A percentile compares a stretch with the other conserved stretches of the same genome.
Conservation (phyloP, 2,329 filamentous ascomycete genomes). For the Fusarium foetens region DNA sequence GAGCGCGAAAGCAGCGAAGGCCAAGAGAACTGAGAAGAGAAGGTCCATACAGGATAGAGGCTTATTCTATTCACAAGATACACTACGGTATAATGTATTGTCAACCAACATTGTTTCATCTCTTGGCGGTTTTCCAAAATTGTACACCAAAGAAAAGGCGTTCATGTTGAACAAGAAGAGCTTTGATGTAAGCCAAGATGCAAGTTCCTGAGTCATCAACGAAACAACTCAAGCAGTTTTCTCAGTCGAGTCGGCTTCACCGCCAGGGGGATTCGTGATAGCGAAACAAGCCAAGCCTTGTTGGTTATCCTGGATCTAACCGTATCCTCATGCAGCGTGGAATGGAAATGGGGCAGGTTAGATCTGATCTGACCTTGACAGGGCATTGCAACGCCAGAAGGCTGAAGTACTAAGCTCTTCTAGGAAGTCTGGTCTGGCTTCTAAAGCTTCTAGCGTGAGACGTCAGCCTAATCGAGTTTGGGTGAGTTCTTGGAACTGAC, state of each 20-base stretch:
- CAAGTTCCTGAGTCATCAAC: neutral
- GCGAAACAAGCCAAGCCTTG: neutral
- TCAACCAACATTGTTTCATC: neutral
- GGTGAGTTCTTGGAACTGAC: neutral
- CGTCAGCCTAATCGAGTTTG: slow-evolving; percentile 18
- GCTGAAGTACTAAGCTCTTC: slow-evolving; percentile 20
- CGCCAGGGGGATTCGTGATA: neutral
- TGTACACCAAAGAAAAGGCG: neutral
- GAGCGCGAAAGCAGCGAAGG: neutral
- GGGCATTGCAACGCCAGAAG: neutral
- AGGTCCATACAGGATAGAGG: neutral
- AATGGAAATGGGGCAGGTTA: slow-evolving; percentile 5
- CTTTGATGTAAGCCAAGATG: slow-evolving; percentile 14
- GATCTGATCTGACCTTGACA: slow-evolving; percentile 2
- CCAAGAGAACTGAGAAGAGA: neutral
- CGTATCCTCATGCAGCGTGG: neutral
- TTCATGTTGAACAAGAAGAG: neutral
- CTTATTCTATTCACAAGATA: neutral
- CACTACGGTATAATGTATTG: neutral
- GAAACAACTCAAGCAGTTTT: neutral
- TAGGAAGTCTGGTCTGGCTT: slow-evolving; percentile 21
- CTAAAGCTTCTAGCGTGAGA: slow-evolving; percentile 42
- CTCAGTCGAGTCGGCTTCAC: slow-evolving; percentile 10
- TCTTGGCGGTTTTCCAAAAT: neutral
- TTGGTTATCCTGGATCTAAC: neutral